Conservation (phyloP, 148 eudicot species). For the Agrostemma githago region DNA sequence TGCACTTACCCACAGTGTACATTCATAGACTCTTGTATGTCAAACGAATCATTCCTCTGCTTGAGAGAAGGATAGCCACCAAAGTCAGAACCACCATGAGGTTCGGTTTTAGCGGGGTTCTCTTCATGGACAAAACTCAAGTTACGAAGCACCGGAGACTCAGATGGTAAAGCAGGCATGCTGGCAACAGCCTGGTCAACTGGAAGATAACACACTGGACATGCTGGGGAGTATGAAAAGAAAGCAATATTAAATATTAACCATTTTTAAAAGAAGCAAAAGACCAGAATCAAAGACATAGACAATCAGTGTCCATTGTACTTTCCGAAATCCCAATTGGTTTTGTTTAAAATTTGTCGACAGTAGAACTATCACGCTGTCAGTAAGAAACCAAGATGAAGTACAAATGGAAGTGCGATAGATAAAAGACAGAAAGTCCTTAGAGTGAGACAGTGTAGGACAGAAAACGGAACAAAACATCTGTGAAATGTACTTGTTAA, state of each 20-base stretch:
- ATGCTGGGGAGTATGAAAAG: slow-evolving; percentile 49
- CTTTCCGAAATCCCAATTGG: neutral
- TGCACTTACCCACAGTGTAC: slow-evolving; percentile 83
- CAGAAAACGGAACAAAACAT: neutral
- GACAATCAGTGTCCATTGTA: slow-evolving; percentile 2
- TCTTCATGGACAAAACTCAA: slow-evolving; percentile 67
- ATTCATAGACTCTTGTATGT: slow-evolving; percentile 78
- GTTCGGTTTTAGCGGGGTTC: slow-evolving; percentile 50
- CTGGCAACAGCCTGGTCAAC: slow-evolving; percentile 70
- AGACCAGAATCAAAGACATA: neutral
- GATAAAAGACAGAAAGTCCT: neutral
- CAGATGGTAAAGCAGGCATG: slow-evolving; percentile 73
- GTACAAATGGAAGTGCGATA: slow-evolving; percentile 5
- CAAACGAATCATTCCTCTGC: slow-evolving; percentile 70
- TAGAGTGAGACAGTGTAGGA: neutral
- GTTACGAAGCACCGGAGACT: slow-evolving; percentile 65
- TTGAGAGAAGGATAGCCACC: slow-evolving; percentile 80
- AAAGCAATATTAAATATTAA: slow-evolving; percentile 11
- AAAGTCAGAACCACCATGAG: slow-evolving; percentile 78
- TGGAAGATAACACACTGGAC: slow-evolving; percentile 87
- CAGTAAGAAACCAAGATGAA: neutral
- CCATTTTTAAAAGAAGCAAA: neutral
- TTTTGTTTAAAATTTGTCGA: neutral
- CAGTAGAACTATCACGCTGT: neutral
- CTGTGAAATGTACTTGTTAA: neutral